These are phyloP conservation scores for Chalciporus sp. DNA, from an alignment of 1,284 basidiomycete genomes.

Conservation along the genomic window DNA sequence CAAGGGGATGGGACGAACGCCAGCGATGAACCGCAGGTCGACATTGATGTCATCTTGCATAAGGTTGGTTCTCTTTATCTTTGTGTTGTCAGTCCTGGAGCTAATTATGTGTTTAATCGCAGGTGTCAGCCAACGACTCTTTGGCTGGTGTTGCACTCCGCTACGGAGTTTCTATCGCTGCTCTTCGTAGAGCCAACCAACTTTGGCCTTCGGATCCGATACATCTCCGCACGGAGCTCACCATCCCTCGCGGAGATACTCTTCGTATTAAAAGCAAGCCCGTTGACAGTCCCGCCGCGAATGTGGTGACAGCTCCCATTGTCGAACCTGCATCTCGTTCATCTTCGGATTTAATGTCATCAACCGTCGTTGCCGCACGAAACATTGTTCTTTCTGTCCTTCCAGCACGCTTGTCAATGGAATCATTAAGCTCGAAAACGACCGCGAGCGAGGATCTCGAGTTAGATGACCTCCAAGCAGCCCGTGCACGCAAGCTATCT, in stretches of 20 bases:
- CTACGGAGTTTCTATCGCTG: slow-evolving; percentile 82
- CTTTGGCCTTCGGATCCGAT: slow-evolving; percentile 90
- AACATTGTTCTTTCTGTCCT: slow-evolving; percentile 28
- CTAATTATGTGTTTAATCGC: neutral
- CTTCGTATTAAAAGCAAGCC: slow-evolving; percentile 5
- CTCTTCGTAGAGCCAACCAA: slow-evolving; percentile 85
- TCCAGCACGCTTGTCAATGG: slow-evolving; percentile 34
- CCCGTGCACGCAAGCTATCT: neutral
- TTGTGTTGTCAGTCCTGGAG: neutral
- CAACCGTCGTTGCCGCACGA: slow-evolving; percentile 28
- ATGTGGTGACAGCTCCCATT: neutral
- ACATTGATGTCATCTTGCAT: slow-evolving; percentile 15
- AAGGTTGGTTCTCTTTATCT: slow-evolving; percentile 17
- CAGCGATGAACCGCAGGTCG: neutral
- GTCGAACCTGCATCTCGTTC: slow-evolving; percentile 2
- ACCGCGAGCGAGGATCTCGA: slow-evolving; percentile 36
- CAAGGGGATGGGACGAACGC: neutral
- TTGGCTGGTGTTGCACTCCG: slow-evolving; percentile 83
- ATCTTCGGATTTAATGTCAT: slow-evolving; percentile 12
- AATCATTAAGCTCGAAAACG: slow-evolving; percentile 32
- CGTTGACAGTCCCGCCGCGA: neutral
- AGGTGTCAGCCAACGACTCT: slow-evolving; percentile 78
- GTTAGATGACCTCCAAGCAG: slow-evolving; percentile 20
- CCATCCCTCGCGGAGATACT: slow-evolving; percentile 57
- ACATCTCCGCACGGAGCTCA: slow-evolving; percentile 79